Evolutionary conservation across 2,329 filamentous ascomycete genomes (phyloP).

Genomic region (Malbranchea zuffiana): DNA sequence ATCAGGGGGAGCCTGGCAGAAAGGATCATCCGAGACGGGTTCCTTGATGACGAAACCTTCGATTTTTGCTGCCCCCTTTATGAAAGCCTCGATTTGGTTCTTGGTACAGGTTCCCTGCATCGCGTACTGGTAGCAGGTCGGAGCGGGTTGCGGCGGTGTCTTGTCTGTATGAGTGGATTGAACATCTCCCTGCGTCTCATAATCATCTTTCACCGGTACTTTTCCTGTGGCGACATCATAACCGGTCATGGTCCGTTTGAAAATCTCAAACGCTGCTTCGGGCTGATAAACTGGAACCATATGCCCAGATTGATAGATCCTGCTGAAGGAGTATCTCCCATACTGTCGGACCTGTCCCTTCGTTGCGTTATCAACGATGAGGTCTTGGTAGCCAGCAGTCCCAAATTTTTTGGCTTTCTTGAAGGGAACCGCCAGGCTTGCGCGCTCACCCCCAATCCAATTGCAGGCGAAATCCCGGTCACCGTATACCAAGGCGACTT

Average conservation of each 20-base stretch:
- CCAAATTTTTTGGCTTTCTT: constrained; percentile 44
- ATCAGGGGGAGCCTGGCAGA: too few species aligned
- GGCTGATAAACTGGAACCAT: constrained; percentile 42
- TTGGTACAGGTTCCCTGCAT: constrained; percentile 2
- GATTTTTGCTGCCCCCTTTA: constrained; percentile 3
- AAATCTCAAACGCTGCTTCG: constrained; percentile 44
- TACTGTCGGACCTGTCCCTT: constrained; percentile 60
- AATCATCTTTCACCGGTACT: background rate
- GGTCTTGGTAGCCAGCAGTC: constrained; percentile 58
- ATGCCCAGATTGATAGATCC: constrained; percentile 46
- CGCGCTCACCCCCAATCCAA: constrained; percentile 58
- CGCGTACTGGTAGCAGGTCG: constrained; percentile 47
- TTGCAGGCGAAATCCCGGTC: constrained; percentile 49
- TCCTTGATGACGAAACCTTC: constrained; percentile 4
- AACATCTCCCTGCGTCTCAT: constrained; percentile 42
- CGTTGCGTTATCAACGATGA: constrained; percentile 52
- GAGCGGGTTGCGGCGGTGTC: constrained; percentile 37
- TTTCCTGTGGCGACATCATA: constrained; percentile 27
- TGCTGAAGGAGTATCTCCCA: constrained; percentile 61
- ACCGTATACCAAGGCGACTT: constrained; percentile 61
- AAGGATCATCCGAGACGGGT: too few species aligned
- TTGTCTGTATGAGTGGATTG: constrained; percentile 48
- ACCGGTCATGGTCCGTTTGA: constrained; percentile 39
- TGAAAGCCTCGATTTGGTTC: constrained; percentile 7
- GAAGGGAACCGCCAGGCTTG: constrained; percentile 51